A percentile compares a stretch with the other conserved stretches of the same genome.
phyloP scores from a whole-genome alignment of 768 basidiomycete species.

The Naganishia kalamii region DNA sequence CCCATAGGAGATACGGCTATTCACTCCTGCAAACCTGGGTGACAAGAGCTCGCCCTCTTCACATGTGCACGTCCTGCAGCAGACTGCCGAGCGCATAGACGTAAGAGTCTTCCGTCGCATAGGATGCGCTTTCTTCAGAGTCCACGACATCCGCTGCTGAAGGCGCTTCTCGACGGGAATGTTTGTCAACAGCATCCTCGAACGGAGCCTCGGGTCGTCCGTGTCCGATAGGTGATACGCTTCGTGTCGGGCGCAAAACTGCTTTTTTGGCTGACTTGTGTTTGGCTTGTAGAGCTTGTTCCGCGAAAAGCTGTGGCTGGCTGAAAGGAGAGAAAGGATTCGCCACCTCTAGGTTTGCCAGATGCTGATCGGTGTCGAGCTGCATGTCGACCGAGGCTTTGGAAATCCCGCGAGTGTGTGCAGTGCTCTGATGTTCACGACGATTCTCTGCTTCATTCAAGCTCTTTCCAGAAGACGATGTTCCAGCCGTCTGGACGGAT shows the following conservation, averaged over 20 bases:
- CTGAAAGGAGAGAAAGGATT: conserved; percentile 12
- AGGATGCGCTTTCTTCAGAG: not conserved
- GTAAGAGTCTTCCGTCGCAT: not conserved
- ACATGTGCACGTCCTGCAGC: conserved; percentile 12
- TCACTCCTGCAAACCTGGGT: not conserved
- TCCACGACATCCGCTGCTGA: not conserved
- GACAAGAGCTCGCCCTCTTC: not conserved
- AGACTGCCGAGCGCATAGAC: conserved; percentile 1
- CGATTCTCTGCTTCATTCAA: not conserved
- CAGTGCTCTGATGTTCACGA: no score
- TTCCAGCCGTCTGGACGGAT: not conserved
- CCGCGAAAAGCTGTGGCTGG: not conserved
- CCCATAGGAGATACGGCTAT: not conserved
- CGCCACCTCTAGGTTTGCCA: not conserved
- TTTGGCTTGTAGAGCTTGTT: not conserved
- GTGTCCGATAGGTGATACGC: conserved; percentile 11
- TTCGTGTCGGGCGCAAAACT: conserved; percentile 5
- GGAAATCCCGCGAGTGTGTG: not conserved
- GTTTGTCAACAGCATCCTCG: not conserved
- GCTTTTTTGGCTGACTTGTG: conserved; percentile 11
- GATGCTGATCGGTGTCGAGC: not conserved
- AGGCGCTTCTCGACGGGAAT: not conserved
- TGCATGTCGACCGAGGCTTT: not conserved
- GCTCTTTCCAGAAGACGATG: not conserved
- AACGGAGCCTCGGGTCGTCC: not conserved